phyloP scores from a whole-genome alignment of 2,329 filamentous ascomycete genomes.

The Rhynchosporium agropyri region DNA sequence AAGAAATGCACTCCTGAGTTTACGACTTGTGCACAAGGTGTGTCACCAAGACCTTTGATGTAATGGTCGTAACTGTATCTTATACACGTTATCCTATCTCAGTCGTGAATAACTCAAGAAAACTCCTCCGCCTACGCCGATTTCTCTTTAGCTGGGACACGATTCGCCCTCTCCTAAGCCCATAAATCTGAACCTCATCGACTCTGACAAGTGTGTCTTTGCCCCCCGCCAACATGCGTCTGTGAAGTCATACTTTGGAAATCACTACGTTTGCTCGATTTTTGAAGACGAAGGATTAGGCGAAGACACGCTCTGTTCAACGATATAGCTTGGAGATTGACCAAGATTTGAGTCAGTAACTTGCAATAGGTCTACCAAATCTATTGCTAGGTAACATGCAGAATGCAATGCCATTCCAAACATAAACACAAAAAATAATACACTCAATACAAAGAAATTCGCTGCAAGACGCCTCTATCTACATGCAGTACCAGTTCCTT shows the following conservation, averaged over 20 bases:
- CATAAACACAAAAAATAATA: constrained; percentile 7
- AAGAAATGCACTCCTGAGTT: too few species aligned
- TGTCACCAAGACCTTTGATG: neutral
- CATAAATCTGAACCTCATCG: constrained; percentile 20
- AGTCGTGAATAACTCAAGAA: constrained; percentile 4
- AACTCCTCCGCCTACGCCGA: constrained; percentile 22
- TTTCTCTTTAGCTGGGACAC: constrained; percentile 16
- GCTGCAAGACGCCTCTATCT: neutral
- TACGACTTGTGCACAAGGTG: too few species aligned
- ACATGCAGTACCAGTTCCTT: neutral
- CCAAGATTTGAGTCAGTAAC: neutral
- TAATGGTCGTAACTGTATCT: neutral
- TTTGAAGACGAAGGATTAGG: too few species aligned
- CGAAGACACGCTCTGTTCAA: neutral
- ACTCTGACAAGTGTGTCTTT: too few species aligned
- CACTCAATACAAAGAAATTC: neutral
- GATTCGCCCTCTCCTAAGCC: constrained; percentile 21
- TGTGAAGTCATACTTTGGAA: neutral
- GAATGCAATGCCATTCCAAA: constrained; percentile 1
- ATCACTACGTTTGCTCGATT: neutral
- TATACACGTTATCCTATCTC: too few species aligned
- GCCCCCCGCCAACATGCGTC: neutral
- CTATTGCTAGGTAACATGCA: constrained; percentile 9
- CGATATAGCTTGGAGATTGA: neutral
- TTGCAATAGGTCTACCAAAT: constrained; percentile 18